Evolutionary conservation across 192 early-diverging fungal genomes (phyloP), one percentile per base, ranked within the genome.

Genomic region (Backusella liffmaniae): DNA sequence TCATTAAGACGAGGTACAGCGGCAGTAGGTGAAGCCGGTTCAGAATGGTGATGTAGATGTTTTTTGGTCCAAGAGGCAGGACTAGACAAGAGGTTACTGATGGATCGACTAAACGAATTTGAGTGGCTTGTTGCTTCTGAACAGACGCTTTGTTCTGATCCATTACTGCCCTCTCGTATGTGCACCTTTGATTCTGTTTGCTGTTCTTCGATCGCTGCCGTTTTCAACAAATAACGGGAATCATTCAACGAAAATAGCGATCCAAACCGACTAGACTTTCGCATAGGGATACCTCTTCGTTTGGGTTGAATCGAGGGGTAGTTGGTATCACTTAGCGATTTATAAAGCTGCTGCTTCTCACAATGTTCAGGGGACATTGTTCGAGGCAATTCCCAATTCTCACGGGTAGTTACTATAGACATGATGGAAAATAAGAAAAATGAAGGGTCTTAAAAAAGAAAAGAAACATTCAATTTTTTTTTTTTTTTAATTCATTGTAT

Each of bases 1-100:
- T 65, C 66, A 12, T 67, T 65, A 13, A 79, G 67, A 15, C 65
- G 36, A 1, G 66, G 59, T 49, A 77, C 65, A 23, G 46, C 32
- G 34, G 32, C 68, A 42, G 49, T 65, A 16, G 76, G 26, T 18
- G 75, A 76, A 5, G 34, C 21, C n/a, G 26, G 72, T 6, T 65
- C 73, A 44, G 56, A 37, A 53, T 67, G 65, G n/a, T 76, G 32
- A 1, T 34, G n/a, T 21, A 41, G 21, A 26, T 62, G 37, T n/a
- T 66, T 71, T 70, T n/a, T 36, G 5, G 41, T 70, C 44, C 42
- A 70, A 8, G 70, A 66, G 8, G 56, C 35, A 41, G 76, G 39
- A 29, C 9, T 51, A 37, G 21, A 18, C 30, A 32, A 34, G 10
- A 42, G 36, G 5, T 36, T 62, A 16, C 49, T 15, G 35, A 56